phyloP scores from a whole-genome alignment of 768 basidiomycete species.

The Trametes cubensis region DNA sequence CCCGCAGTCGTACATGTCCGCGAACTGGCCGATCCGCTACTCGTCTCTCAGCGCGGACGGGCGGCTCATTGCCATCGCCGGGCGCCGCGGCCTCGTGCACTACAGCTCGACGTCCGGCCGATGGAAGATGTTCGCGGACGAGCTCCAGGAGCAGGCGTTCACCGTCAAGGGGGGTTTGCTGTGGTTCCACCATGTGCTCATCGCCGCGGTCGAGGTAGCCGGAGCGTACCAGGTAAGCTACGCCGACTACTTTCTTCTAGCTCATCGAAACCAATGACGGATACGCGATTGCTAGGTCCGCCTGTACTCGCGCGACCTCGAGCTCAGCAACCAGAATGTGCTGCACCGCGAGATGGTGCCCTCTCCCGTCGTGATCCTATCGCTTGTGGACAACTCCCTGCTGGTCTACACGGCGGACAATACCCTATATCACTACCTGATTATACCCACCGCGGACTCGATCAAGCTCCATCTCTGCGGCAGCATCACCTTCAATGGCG shows the following conservation, averaged over 20 bases:
- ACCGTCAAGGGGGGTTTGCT: conserved; percentile 86
- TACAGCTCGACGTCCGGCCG: conserved; percentile 93
- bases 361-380: conserved; percentile 82
- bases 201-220: conserved; percentile 85
- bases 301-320: conserved; percentile 90
- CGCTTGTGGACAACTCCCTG: conserved; percentile 92
- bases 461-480: conserved; percentile 91
- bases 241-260: neutral
- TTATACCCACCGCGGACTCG: conserved; percentile 78
- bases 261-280: neutral
- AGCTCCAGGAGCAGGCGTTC: conserved; percentile 85
- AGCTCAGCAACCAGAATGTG: conserved; percentile 80
- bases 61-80: conserved; percentile 89
- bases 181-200: conserved; percentile 96
- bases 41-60: conserved; percentile 91
- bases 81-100: conserved; percentile 86
- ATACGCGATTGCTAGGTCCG: conserved; percentile 61
- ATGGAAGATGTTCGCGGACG: conserved; percentile 88
- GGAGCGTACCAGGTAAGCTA: conserved; percentile 70
- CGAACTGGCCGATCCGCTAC: conserved; percentile 94
- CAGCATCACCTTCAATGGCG: conserved; percentile 91
- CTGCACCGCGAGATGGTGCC: conserved; percentile 78
- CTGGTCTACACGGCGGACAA: conserved; percentile 95
- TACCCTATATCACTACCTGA: conserved; percentile 88
- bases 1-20: conserved; percentile 83